A percentile compares a stretch with the other conserved stretches of the same genome.
These are phyloP conservation scores for Annulohypoxylon stygium DNA, from an alignment of 495 filamentous ascomycete species.

Conservation along the genomic window DNA sequence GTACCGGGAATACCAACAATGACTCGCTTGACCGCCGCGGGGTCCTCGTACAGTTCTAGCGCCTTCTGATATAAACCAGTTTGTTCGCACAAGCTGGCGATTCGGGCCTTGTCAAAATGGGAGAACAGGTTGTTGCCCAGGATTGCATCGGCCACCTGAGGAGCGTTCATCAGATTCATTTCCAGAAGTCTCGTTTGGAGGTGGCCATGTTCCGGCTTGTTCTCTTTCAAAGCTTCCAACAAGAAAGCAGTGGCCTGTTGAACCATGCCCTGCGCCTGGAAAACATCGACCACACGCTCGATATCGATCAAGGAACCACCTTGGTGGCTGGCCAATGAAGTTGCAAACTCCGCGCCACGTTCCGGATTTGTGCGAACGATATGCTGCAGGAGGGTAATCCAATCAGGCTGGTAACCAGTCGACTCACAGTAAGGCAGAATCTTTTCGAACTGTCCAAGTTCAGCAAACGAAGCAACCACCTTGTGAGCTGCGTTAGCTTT, in stretches of 20 bases:
- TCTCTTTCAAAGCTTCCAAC: slow-evolving; percentile 91
- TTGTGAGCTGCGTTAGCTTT: slow-evolving; percentile 89
- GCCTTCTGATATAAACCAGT: slow-evolving; percentile 89
- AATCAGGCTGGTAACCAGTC: slow-evolving; percentile 90
- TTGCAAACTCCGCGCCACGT: slow-evolving; percentile 94
- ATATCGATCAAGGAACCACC: slow-evolving; percentile 88
- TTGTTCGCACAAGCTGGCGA: slow-evolving; percentile 91
- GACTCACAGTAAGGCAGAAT: slow-evolving; percentile 91
- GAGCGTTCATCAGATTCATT: slow-evolving; percentile 97
- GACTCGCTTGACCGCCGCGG: slow-evolving; percentile 88
- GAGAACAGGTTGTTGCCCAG: slow-evolving; percentile 98
- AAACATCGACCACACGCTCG: slow-evolving; percentile 95
- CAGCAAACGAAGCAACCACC: slow-evolving; percentile 92
- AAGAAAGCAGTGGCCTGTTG: slow-evolving; percentile 98
- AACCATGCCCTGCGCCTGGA: slow-evolving; percentile 96
- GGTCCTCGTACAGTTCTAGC: slow-evolving; percentile 93
- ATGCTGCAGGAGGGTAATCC: slow-evolving; percentile 87
- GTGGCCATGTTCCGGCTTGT: slow-evolving; percentile 92
- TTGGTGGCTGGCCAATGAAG: slow-evolving; percentile 85
- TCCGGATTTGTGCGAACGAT: slow-evolving; percentile 94
- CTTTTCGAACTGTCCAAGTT: slow-evolving; percentile 95
- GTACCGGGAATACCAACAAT: slow-evolving; percentile 82
- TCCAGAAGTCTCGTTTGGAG: slow-evolving; percentile 95
- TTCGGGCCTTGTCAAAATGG: slow-evolving; percentile 89
- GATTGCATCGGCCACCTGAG: slow-evolving; percentile 97